Conservation (phyloP, 2,329 filamentous ascomycete genomes). For the Pyrenophora graminea region DNA sequence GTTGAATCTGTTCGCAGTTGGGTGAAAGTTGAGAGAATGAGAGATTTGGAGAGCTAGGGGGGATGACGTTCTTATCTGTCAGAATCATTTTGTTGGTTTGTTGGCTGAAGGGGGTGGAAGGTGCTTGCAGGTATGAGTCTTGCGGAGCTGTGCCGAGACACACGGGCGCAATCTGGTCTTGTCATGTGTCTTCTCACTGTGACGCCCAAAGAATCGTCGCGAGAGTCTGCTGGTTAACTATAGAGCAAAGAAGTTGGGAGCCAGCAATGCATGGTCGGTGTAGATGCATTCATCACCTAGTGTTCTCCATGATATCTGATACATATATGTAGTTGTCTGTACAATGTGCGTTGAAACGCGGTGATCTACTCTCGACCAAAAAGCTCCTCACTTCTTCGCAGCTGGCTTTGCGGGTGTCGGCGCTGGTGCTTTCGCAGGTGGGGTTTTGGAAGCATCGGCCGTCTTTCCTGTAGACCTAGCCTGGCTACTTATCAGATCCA, state of each 20-base stretch:
- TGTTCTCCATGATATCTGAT: neutral
- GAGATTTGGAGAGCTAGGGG: neutral
- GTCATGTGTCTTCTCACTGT: neutral
- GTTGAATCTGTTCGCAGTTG: neutral
- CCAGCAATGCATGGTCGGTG: neutral
- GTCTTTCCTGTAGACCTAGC: constrained; percentile 17
- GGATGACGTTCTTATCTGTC: neutral
- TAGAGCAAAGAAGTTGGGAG: neutral
- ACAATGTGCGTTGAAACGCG: neutral
- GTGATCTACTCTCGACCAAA: neutral
- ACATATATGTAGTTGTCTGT: constrained; percentile 1
- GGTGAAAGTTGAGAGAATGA: neutral
- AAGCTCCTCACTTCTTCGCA: constrained; percentile 12
- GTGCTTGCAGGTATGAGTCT: constrained; percentile 1
- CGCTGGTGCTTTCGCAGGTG: constrained; percentile 17
- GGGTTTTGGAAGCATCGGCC: constrained; percentile 20
- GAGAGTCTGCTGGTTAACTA: neutral
- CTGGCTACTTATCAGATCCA: constrained; percentile 41
- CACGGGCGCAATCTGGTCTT: neutral
- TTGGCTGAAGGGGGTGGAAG: neutral
- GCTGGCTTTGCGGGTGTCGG: constrained; percentile 12
- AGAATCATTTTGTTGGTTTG: neutral
- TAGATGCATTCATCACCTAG: neutral
- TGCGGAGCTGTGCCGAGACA: neutral
- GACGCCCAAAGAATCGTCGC: neutral